Conservation (phyloP, 768 basidiomycete species). For the Terana coerulea region DNA sequence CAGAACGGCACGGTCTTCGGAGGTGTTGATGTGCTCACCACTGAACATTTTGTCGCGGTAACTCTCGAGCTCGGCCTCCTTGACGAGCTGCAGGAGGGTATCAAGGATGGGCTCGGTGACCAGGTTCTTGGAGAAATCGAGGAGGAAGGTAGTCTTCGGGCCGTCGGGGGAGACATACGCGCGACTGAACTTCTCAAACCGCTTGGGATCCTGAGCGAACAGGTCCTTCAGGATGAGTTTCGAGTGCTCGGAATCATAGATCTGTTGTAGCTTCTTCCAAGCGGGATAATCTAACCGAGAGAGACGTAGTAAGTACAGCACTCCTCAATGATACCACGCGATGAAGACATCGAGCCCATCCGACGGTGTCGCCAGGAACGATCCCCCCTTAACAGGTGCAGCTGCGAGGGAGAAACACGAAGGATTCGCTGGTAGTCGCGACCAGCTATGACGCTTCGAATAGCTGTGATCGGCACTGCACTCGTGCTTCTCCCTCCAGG, state of each 20-base stretch:
- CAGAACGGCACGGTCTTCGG: slow-evolving; percentile 94
- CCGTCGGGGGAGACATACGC: slow-evolving; percentile 67
- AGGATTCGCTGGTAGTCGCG: too few species aligned
- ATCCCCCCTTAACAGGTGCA: background rate
- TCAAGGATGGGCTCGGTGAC: slow-evolving; percentile 82
- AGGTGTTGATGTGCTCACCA: slow-evolving; percentile 97
- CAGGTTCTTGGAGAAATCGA: slow-evolving; percentile 97
- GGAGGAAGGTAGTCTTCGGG: slow-evolving; percentile 73
- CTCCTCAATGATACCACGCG: background rate
- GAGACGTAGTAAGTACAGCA: background rate
- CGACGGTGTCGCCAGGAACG: background rate
- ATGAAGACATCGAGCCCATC: background rate
- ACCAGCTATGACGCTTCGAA: too few species aligned
- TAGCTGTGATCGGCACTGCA: too few species aligned
- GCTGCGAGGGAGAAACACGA: background rate
- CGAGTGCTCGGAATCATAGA: slow-evolving; percentile 69
- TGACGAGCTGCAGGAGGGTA: slow-evolving; percentile 72
- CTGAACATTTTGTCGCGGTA: slow-evolving; percentile 91
- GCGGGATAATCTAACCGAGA: slow-evolving; percentile 73
- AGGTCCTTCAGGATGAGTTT: slow-evolving; percentile 88
- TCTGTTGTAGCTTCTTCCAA: slow-evolving; percentile 88
- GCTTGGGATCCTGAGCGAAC: slow-evolving; percentile 81
- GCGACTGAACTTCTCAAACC: slow-evolving; percentile 83
- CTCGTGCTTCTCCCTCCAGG: too few species aligned
- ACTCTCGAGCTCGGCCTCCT: slow-evolving; percentile 82